Evolutionary conservation across 768 basidiomycete genomes (phyloP), one percentile per base, ranked within the genome.

Genomic region (Suillus americanus): DNA sequence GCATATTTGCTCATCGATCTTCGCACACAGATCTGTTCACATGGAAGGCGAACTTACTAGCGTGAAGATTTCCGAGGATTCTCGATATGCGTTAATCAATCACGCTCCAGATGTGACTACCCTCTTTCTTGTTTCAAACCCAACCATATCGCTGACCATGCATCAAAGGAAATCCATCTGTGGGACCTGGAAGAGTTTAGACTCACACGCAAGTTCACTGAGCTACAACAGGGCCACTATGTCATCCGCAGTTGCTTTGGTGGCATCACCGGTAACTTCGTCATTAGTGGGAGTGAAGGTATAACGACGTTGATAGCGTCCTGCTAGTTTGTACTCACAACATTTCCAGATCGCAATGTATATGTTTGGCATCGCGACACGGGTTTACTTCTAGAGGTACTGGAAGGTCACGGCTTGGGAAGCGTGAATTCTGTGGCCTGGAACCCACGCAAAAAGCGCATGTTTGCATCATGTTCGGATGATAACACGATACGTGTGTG

Each of bases 381-480:
- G 12, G 91, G 90, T 2, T 79, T 83, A 3, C 82, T 96, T 51
- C 82, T 99, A n/a, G 94, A 97, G 75, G 83, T 89, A n/a, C 84
- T 99, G 3, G 75, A 85, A 3, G 97, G 97, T 0, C 97, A 99
- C 70, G 89, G 87, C 20, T 80, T 80, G 63, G 95, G 95, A 46
- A 91, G 90, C 66, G 96, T 99, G 66, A 99, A 98, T 75, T 89
- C 92, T 16, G 96, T 98, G 20, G 91, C 95, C 41, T 99, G 97
- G 97, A 96, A 97, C 76, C 95, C 94, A 20, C 82, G 82, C 57
- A 91, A 94, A 72, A 85, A 88, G 68, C 87, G 89, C 64, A 91
- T 98, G 89, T 98, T 99, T 79, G 97, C 97, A 37, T 95, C 93
- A 46, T 97, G 95, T 75, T 94, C 94, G 50, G 97, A 99, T 74